Conservation (phyloP, 1,284 basidiomycete genomes). For the Nidula niveotomentosa region DNA sequence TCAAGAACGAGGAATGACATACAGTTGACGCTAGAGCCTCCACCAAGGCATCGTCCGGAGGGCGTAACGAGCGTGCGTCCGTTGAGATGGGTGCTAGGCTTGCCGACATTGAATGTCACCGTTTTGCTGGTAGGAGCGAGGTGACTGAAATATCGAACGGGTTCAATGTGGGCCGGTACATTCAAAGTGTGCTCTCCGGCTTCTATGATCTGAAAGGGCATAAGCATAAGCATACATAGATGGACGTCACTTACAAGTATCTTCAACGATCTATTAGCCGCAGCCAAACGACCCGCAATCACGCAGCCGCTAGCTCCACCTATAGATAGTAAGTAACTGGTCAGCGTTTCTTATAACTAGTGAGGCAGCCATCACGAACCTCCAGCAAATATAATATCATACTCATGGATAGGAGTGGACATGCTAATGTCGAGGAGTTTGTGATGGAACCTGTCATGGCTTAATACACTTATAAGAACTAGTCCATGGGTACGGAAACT, state of each 20-base stretch:
- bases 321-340: constrained; percentile 9
- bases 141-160: constrained; percentile 43
- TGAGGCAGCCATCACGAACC: constrained; percentile 25
- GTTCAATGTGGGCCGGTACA: constrained; percentile 45
- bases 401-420: constrained; percentile 9
- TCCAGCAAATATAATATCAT: constrained; percentile 50
- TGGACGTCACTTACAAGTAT: constrained; percentile 29
- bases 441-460: too few species aligned
- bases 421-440: too few species aligned
- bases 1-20: constrained; percentile 10
- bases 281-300: constrained; percentile 45
- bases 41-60: constrained; percentile 51
- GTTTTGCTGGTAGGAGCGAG: constrained; percentile 37
- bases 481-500: too few species aligned
- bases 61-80: constrained; percentile 43
- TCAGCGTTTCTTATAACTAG: not conserved
- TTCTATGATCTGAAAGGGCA: constrained; percentile 28
- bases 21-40: constrained; percentile 64
- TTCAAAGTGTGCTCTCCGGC: constrained; percentile 44
- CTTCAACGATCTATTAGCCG: constrained; percentile 39
- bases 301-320: constrained; percentile 48
- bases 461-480: too few species aligned
- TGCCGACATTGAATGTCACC: constrained; percentile 38
- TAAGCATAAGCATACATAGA: too few species aligned
- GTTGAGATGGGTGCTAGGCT: constrained; percentile 40